Base-by-base conservation (phyloP, 2,329 filamentous ascomycete species). In the Phoma sp. region DNA sequence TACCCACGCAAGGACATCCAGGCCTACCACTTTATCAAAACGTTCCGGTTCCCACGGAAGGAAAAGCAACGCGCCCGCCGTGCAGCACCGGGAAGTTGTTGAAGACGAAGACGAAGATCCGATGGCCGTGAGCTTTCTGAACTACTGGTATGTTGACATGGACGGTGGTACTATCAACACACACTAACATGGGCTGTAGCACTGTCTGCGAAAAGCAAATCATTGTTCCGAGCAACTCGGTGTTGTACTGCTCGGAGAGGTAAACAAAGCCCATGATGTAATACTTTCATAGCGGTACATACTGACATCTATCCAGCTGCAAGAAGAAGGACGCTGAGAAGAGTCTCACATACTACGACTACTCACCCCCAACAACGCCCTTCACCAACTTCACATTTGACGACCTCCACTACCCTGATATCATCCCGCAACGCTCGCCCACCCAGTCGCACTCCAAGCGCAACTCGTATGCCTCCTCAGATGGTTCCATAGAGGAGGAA, bases 161-260 rank as follows among this genome's bases (percentile, higher is more conserved):
- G 51, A 32, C 32, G 12, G 36, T 18, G 23, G 14, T 29, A 9
- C 29, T 26, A 7, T 18, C 18, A 39, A 25, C 29, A 11, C 9
- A 40, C 52, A 33, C 60, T 66, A 47, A 62, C 43, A 12, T 14
- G 2, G 33, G 7, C 25, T 29, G 30, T 66, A 87, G 85, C 74
- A 82, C 85, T 59, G 86, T 82, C 67, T 88, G 85, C 72, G 85
- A 88, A 71, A 86, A 81, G 71, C 85, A 87, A 74, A 87, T 88
- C 64, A 81, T 84, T 47, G 80, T 82, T 26, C 85, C 85, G 14
- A 81, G 82, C 69, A 83, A 84, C 66, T 80, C 79, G 14, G 78
- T 86, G 33, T 77, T 88, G 37, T 88, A 88, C 70, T 88, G 85
- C 76, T 87, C 84, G 45, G 84, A 87, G 77, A 81, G 81, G 84